Evolutionary conservation across 495 filamentous ascomycete genomes (phyloP).

Genomic region (Lophiotrema nucula): DNA sequence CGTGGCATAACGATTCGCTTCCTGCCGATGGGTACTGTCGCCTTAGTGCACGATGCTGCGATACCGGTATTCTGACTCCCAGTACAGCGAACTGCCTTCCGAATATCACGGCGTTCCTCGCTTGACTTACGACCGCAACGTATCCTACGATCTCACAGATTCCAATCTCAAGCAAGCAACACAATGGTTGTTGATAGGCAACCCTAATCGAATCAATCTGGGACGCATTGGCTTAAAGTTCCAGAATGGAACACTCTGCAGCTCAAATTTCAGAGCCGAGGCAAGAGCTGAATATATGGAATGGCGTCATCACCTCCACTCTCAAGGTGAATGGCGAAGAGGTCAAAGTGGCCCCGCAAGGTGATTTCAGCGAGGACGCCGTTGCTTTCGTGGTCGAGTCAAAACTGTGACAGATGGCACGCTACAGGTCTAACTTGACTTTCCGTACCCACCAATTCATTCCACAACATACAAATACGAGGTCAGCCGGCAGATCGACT

Average conservation of each 20-base stretch:
- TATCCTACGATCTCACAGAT: slow-evolving; percentile 52
- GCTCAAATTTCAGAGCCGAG: slow-evolving; percentile 36
- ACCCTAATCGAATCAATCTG: slow-evolving; percentile 51
- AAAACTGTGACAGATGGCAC: slow-evolving; percentile 35
- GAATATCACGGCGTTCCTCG: slow-evolving; percentile 45
- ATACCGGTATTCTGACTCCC: too few species aligned
- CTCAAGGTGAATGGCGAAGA: slow-evolving; percentile 44
- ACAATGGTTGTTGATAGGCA: slow-evolving; percentile 52
- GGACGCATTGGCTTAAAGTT: slow-evolving; percentile 49
- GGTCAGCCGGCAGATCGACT: too few species aligned
- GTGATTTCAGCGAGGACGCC: slow-evolving; percentile 47
- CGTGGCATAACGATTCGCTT: slow-evolving; percentile 54
- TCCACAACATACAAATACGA: slow-evolving; percentile 38
- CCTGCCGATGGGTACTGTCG: slow-evolving; percentile 43
- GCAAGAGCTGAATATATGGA: slow-evolving; percentile 47
- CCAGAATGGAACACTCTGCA: slow-evolving; percentile 40
- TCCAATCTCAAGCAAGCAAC: slow-evolving; percentile 49
- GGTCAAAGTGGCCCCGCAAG: slow-evolving; percentile 47
- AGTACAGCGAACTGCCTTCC: neutral
- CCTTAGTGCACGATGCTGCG: too few species aligned
- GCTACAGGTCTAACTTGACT: slow-evolving; percentile 51
- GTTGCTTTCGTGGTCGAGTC: slow-evolving; percentile 46
- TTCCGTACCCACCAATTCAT: slow-evolving; percentile 44
- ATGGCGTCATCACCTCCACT: slow-evolving; percentile 46
- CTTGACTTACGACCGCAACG: slow-evolving; percentile 53